Evolutionary conservation across 192 early-diverging fungal species (phyloP).

Genomic region (Radiomyces spectabilis): DNA sequence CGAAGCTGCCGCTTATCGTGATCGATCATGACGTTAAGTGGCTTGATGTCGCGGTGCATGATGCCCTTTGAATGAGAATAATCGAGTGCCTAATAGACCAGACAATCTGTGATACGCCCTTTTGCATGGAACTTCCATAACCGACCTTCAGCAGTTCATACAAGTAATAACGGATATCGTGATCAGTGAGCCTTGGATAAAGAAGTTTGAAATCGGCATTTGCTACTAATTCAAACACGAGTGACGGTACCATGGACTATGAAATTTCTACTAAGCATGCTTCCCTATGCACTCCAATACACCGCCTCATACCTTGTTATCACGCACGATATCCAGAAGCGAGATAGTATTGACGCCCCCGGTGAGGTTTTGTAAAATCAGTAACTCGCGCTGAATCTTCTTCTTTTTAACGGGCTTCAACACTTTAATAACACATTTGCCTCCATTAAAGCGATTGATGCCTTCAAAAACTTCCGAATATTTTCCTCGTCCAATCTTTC

Average conservation of each 20-base stretch:
- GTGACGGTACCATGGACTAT: constrained; percentile 88
- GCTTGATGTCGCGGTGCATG: constrained; percentile 99
- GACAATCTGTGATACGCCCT: constrained; percentile 25
- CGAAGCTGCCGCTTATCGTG: constrained; percentile 87
- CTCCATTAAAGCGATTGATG: constrained; percentile 74
- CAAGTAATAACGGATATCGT: constrained; percentile 95
- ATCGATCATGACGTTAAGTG: constrained; percentile 99
- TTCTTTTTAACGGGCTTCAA: constrained; percentile 99
- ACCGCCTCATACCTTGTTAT: constrained; percentile 69
- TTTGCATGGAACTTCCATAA: neutral
- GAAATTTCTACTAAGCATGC: no score
- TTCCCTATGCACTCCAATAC: no score
- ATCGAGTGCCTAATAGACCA: constrained; percentile 63
- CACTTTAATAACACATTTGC: constrained; percentile 96
- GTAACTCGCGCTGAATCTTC: constrained; percentile 99
- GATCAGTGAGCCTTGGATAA: constrained; percentile 90
- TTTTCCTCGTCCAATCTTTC: constrained; percentile 96
- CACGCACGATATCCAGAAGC: constrained; percentile 89
- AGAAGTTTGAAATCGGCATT: constrained; percentile 95
- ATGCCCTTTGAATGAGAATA: constrained; percentile 97
- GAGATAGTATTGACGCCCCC: constrained; percentile 91
- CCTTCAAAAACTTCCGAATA: constrained; percentile 99
- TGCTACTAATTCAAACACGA: constrained; percentile 94
- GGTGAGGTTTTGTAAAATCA: constrained; percentile 94
- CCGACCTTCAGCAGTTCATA: constrained; percentile 85